Evolutionary conservation across 495 filamentous ascomycete species (phyloP), one percentile per base, ranked within the genome.

Genomic region (Durotheca rogersii): DNA sequence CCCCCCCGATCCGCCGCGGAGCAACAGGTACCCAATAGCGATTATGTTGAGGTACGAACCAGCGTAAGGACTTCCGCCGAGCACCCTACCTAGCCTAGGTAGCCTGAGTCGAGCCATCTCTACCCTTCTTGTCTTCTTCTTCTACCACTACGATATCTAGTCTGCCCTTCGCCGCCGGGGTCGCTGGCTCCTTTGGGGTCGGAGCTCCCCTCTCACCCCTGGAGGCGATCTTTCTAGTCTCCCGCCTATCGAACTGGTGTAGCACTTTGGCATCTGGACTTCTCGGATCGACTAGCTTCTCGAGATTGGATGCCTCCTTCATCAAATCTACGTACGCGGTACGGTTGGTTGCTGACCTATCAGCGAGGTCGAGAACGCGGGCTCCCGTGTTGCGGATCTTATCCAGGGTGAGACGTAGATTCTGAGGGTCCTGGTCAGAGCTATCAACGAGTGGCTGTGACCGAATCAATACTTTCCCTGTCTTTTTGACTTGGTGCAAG

Each of bases 291-390:
- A 65, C 49, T 14, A 66, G 50, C 36, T 53, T 66, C 27, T 63
- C 56, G 3, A 66, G 44, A 12, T 53, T 58, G 9, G 47, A 56
- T 25, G 47, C 41, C 42, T 66, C 60, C 17, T 19, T 45, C 14
- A 66, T 38, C 14, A 66, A 40, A 47, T 57, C 52, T 41, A 21
- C 38, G 42, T 60, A 66, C n/a, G 60, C 56, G 9, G 47, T 17
- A 34, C 42, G 56, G 37, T 42, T 60, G 17, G n/a, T 23, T 11
- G 10, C 33, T n/a, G 59, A 36, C 34, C 43, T 60, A 10, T 32
- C 35, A 52, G 57, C 56, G 19, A 61, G 31, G 3, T 29, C 6
- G 7, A 55, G 42, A 45, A 53, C 44, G 2, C 44, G 19, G 12
- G 35, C 30, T 36, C 65, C 59, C 12, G 55, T 11, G 41, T 19